Evolutionary conservation across 139 green algal genomes (phyloP).

Genomic region (Chlorella sp.): DNA sequence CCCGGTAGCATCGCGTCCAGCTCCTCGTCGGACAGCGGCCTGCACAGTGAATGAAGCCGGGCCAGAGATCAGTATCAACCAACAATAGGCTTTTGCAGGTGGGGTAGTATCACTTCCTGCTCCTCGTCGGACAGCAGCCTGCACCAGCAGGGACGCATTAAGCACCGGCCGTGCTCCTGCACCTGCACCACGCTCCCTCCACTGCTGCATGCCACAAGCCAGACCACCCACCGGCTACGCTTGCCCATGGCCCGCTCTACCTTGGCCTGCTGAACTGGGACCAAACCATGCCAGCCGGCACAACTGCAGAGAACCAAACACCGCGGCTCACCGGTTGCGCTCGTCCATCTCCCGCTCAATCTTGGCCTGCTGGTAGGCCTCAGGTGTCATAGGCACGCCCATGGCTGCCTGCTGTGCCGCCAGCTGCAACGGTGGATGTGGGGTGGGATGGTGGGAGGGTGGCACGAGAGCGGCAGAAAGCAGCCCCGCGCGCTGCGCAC

Average conservation of each 20-base stretch:
- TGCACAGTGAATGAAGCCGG: background rate
- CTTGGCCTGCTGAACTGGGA: no score
- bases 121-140: background rate
- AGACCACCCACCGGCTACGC: no score
- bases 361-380: conserved; percentile 76
- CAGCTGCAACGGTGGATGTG: no score
- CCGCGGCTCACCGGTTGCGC: conserved; percentile 75
- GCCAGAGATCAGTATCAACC: no score
- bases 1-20: conserved; percentile 94
- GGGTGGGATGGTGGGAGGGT: background rate
- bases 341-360: conserved; percentile 91
- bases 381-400: conserved; percentile 76
- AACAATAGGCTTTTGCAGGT: no score
- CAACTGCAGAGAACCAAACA: no score
- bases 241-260: no score
- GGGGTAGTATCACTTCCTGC: background rate
- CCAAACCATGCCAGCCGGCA: no score
- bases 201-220: no score
- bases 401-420: conserved; percentile 12
- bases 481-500: background rate
- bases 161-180: background rate
- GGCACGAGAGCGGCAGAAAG: background rate
- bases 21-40: conserved; percentile 89
- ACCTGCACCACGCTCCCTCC: background rate
- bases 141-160: no score